These are phyloP conservation scores for Prunus armeniaca DNA, from an alignment of 306 rosid genomes.

Conservation along the genomic window DNA sequence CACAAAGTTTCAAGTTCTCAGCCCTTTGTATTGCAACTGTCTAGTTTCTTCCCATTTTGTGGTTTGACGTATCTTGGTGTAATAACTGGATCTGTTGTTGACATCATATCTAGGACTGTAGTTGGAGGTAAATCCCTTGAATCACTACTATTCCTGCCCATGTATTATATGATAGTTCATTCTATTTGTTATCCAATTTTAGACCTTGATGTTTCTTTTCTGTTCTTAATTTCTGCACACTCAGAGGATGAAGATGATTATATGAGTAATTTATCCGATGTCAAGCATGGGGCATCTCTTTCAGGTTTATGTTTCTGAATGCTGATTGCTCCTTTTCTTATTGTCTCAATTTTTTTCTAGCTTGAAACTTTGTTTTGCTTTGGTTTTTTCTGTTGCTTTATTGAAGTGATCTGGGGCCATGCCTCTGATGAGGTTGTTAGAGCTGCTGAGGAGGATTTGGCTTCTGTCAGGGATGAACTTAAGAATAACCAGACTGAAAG, in stretches of 20 bases:
- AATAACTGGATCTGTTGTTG: slow-evolving; percentile 53
- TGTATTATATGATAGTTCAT: slow-evolving; percentile 11
- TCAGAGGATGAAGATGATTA: slow-evolving; percentile 60
- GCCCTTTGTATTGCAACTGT: slow-evolving; percentile 46
- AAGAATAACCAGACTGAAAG: slow-evolving; percentile 53
- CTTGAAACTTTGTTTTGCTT: slow-evolving; percentile 5
- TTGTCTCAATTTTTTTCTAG: neutral
- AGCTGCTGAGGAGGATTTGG: slow-evolving; percentile 54
- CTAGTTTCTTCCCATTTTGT: slow-evolving; percentile 61
- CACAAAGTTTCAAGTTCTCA: slow-evolving; percentile 40
- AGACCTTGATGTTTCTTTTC: neutral
- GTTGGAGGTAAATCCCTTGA: slow-evolving; percentile 51
- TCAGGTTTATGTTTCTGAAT: slow-evolving; percentile 57
- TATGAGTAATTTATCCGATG: slow-evolving; percentile 50
- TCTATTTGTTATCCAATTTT: slow-evolving; percentile 8
- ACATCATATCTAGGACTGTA: slow-evolving; percentile 39
- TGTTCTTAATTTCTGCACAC: neutral
- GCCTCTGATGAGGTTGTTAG: slow-evolving; percentile 51
- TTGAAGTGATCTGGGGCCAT: slow-evolving; percentile 75
- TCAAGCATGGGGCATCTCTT: slow-evolving; percentile 77
- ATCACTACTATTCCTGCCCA: slow-evolving; percentile 8
- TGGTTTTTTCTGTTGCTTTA: slow-evolving; percentile 17
- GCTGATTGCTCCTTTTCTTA: neutral
- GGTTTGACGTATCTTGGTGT: slow-evolving; percentile 75
- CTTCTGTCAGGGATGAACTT: slow-evolving; percentile 54